Evolutionary conservation across 2,329 filamentous ascomycete species (phyloP), one percentile per base, ranked within the genome.

Genomic region (Rutstroemia sp.): DNA sequence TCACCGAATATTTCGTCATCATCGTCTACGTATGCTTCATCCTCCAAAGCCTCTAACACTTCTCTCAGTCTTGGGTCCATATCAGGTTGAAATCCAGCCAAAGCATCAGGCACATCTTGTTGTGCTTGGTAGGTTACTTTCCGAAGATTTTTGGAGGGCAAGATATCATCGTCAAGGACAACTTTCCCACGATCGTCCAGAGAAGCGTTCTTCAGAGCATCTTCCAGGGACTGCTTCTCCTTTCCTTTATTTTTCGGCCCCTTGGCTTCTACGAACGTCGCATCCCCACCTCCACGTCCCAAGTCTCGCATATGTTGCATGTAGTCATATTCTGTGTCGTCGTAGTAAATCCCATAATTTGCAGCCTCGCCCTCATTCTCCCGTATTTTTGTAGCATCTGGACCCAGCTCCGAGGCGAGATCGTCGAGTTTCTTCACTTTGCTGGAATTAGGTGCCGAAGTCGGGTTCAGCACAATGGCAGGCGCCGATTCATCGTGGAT

Each of bases 231-330:
- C 71, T 84, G 77, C 74, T 90, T 95, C 68, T 86, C 80, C 68
- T 89, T 88, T 4, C 78, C 83, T 73, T 92, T 92, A 55, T 79
- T 79, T 53, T 73, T 70, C n/a, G 77, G 70, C 12, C 76, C 72
- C 52, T 81, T 79, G n/a, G 82, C 79, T 64, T 96, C 91, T 40
- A 99, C 80, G 68, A 95, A 97, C 48, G 92, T 84, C 30, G 87
- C 83, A 55, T 91, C 86, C 30, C 88, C 88, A 2, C 68, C 68
- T 3, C 77, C 89, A 45, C 76, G 72, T 57, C 86, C 86, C n/a
- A 99, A 75, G 65, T 97, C 94, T 55, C 91, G 87, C 79, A 99
- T 77, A 73, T 99, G 94, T 73, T 99, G 94, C 94, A 99, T 99
- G 75, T 99, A 99, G 73, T 99, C 94, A 73, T 99, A 99, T 68